These are phyloP conservation scores for Luzula sylvatica DNA, from an alignment of 176 grass and related monocot species.

Conservation along the genomic window DNA sequence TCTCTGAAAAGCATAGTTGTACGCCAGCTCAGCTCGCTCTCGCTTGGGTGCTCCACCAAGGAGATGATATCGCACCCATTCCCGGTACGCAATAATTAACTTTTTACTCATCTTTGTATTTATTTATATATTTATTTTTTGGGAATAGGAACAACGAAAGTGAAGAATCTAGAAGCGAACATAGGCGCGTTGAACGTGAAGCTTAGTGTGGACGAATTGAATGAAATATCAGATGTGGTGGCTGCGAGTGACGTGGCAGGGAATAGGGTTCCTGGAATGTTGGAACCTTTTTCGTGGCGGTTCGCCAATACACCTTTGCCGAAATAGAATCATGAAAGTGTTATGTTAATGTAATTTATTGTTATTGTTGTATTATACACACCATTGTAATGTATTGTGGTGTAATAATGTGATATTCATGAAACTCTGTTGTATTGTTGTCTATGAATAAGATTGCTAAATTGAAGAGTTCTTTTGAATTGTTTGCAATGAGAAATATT, in stretches of 20 bases:
- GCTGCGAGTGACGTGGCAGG: conserved; percentile 41
- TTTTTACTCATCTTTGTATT: not conserved
- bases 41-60: conserved; percentile 63
- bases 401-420: no score
- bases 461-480: not conserved
- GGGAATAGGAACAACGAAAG: conserved; percentile 58
- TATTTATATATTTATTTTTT: conserved; percentile 24
- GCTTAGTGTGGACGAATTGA: conserved; percentile 44
- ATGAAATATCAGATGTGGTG: conserved; percentile 36
- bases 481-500: no score
- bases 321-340: conserved; percentile 25
- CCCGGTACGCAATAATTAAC: conserved; percentile 31
- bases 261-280: conserved; percentile 33
- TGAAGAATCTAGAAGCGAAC: conserved; percentile 60
- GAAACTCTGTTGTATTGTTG: no score
- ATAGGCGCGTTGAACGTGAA: conserved; percentile 50
- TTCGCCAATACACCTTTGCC: conserved; percentile 47
- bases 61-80: conserved; percentile 58
- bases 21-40: conserved; percentile 58
- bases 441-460: not conserved
- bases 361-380: no score
- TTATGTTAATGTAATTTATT: no score
- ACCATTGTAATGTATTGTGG: no score
- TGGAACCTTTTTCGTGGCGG: conserved; percentile 51
- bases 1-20: conserved; percentile 43